Evolutionary conservation across 345 rosid genomes (phyloP).

Genomic region (Durio zibethinus): DNA sequence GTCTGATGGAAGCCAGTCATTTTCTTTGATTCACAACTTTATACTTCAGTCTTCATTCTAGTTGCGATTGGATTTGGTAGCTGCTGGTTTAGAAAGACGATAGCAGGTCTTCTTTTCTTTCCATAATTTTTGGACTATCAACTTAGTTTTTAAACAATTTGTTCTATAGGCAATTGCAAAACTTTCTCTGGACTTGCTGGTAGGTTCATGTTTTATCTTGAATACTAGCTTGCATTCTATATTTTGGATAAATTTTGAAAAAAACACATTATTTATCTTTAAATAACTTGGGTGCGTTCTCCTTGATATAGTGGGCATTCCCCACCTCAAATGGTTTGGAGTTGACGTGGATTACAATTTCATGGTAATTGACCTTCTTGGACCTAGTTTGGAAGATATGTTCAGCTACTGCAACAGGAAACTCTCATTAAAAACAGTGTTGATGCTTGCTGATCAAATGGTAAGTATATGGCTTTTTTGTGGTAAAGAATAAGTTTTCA

Average conservation of each 20-base stretch:
- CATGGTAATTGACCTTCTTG: constrained; percentile 88
- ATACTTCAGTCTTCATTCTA: background rate
- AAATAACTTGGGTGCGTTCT: constrained; percentile 14
- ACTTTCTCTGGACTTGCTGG: background rate
- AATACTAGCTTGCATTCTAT: background rate
- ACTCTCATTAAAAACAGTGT: constrained; percentile 67
- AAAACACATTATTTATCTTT: background rate
- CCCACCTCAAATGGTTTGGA: constrained; percentile 85
- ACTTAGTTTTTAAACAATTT: background rate
- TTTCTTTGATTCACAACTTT: background rate
- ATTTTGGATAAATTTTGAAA: background rate
- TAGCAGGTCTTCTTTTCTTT: background rate
- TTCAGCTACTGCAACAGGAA: constrained; percentile 77
- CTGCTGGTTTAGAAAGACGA: background rate
- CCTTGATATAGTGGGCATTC: constrained; percentile 60
- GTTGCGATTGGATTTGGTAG: background rate
- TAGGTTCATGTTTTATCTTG: background rate
- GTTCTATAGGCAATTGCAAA: background rate
- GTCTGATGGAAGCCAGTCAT: background rate
- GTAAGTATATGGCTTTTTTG: constrained; percentile 35
- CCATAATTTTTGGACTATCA: background rate
- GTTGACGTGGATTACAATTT: constrained; percentile 75
- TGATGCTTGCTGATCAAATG: constrained; percentile 88
- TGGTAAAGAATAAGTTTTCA: background rate
- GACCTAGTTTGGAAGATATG: constrained; percentile 86